Percentiles rank a stretch among this genome's conserved stretches.
These are phyloP conservation scores for Grifola frondosa DNA, from an alignment of 1,284 basidiomycete genomes.

Conservation along the genomic window DNA sequence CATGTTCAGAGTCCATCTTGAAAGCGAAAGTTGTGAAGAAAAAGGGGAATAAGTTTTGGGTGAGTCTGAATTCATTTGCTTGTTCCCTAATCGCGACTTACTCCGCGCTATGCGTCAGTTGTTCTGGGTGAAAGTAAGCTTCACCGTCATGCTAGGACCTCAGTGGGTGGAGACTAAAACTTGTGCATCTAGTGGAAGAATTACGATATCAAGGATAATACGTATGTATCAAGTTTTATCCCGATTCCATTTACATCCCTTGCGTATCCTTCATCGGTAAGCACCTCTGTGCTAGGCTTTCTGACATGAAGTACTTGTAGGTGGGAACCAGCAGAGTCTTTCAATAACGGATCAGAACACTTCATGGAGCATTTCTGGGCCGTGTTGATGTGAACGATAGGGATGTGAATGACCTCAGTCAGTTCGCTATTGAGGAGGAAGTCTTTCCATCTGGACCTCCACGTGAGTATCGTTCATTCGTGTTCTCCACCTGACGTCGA, in stretches of 20 bases:
- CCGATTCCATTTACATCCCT: background rate
- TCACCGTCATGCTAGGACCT: background rate
- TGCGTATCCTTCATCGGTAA: background rate
- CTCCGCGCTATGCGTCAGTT: slow-evolving; percentile 36
- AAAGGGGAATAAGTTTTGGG: slow-evolving; percentile 46
- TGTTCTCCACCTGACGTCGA: too few species aligned
- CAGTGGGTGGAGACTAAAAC: slow-evolving; percentile 5
- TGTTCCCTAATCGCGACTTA: background rate
- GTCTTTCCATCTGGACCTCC: slow-evolving; percentile 57
- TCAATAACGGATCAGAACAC: slow-evolving; percentile 53
- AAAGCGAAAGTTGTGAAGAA: slow-evolving; percentile 43
- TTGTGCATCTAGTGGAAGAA: slow-evolving; percentile 60
- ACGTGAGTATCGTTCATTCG: slow-evolving; percentile 38
- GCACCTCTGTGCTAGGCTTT: background rate
- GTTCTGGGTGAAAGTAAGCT: slow-evolving; percentile 61
- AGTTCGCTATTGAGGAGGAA: slow-evolving; percentile 56
- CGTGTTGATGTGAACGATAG: slow-evolving; percentile 50
- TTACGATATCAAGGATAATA: slow-evolving; percentile 58
- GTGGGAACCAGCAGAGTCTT: slow-evolving; percentile 69
- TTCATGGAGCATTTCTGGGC: slow-evolving; percentile 62
- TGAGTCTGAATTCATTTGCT: slow-evolving; percentile 26
- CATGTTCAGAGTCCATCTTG: slow-evolving; percentile 52
- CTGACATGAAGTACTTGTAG: slow-evolving; percentile 34
- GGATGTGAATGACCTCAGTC: slow-evolving; percentile 45
- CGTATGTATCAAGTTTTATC: slow-evolving; percentile 45